Base-by-base conservation (phyloP, 345 rosid genomes). In the Eucalyptus sp. region DNA sequence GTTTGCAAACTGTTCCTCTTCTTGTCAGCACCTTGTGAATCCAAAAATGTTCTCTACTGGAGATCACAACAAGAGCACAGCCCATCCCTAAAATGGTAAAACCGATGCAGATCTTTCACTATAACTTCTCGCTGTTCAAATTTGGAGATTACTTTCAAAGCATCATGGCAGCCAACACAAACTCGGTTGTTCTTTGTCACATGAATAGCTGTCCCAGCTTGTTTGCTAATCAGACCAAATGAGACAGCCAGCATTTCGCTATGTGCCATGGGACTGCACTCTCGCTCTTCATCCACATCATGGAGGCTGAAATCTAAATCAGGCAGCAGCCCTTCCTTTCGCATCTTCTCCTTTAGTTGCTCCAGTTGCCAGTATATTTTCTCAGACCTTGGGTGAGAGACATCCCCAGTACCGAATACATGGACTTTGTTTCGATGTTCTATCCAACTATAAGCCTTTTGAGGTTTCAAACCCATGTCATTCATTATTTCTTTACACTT, bases 171-270 rank as follows among this genome's bases (percentile, higher is more conserved):
- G 86, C 93, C 43, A 41, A 10, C 88, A 76, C 95, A 92, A 51
- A 93, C 81, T 12, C 87, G 89, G 50, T 88, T 92, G 86, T 91
- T 95, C 90, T 95, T 95, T 12, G 92, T 89, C 43, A 93, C 89
- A 8, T 90, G 93, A 88, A 95, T 91, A 9, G 92, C 64, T 52
- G 49, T 83, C 52, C 90, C 90, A 13, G 90, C 89, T 86, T 88
- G 90, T 41, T 92, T 91, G 62, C 92, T 94, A 56, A 95, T 91
- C 22, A 95, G 93, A 62, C 96, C 95, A 62, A 94, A 92, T 68
- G 94, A 88, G 84, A 94, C 87, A 5, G 95, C 95, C 89, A 94
- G 91, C 94, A 94, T 89, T 89, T 95, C 96, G n/a, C 95, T 92
- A 86, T 94, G 95, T 50, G 92, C 93, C 62, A 90, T 90, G 80